phyloP scores from a whole-genome alignment of 352 stramenopile species.

The Globisporangium camurandrum region DNA sequence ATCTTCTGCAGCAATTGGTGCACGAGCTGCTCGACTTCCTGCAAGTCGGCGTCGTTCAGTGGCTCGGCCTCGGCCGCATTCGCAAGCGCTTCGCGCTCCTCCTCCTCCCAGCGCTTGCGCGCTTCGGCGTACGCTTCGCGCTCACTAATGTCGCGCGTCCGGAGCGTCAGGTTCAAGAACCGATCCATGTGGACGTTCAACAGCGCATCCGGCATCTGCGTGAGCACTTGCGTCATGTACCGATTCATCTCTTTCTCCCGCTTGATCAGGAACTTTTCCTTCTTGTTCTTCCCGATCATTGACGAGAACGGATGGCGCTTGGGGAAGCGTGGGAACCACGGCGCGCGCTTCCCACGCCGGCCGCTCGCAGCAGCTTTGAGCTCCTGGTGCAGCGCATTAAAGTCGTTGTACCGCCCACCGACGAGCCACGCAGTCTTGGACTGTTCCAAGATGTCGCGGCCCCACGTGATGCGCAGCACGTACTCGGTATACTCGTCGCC shows the following conservation, averaged over 20 bases:
- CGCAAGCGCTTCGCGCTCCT: conserved; percentile 80
- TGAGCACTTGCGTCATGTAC: conserved; percentile 88
- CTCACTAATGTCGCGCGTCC: conserved; percentile 83
- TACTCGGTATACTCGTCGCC: conserved; percentile 89
- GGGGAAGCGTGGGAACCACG: conserved; percentile 86
- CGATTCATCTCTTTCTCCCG: conserved; percentile 88
- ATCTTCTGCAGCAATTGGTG: conserved; percentile 86
- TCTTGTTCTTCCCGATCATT: conserved; percentile 88
- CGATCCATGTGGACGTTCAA: conserved; percentile 87
- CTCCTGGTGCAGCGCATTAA: conserved; percentile 86
- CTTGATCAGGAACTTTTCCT: conserved; percentile 90
- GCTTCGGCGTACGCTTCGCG: conserved; percentile 84
- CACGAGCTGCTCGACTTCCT: conserved; percentile 86
- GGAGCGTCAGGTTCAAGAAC: conserved; percentile 84
- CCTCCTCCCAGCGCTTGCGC: conserved; percentile 82
- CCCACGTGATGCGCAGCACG: conserved; percentile 82
- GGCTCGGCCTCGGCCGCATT: conserved; percentile 81
- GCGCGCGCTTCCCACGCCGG: conserved; percentile 75
- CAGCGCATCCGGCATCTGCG: conserved; percentile 84
- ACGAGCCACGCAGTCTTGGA: conserved; percentile 86
- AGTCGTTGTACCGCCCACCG: conserved; percentile 86
- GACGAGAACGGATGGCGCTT: conserved; percentile 88
- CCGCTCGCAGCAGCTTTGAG: conserved; percentile 80
- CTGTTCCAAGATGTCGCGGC: conserved; percentile 83
- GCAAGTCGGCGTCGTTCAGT: conserved; percentile 80